phyloP scores from a whole-genome alignment of 1,284 basidiomycete species.

The Trametes sp. region DNA sequence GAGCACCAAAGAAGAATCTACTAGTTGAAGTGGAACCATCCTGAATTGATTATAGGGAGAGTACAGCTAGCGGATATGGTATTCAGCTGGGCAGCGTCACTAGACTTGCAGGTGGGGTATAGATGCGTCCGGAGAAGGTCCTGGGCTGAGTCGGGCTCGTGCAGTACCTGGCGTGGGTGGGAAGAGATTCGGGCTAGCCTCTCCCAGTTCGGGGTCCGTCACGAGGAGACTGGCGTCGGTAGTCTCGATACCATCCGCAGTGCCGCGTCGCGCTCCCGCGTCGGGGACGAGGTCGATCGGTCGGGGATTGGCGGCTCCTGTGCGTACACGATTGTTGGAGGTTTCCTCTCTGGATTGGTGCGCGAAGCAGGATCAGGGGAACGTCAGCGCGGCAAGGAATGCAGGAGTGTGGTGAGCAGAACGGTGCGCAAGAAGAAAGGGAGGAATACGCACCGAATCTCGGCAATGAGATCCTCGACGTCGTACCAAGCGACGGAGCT shows the following conservation, averaged over 20 bases:
- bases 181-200: conserved; percentile 38
- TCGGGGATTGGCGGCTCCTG: conserved; percentile 58
- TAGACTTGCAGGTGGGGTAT: conserved; percentile 54
- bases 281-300: conserved; percentile 73
- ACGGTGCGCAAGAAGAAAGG: conserved; percentile 4
- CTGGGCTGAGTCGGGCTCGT: conserved; percentile 11
- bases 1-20: not conserved
- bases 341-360: conserved; percentile 62
- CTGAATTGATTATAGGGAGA: conserved; percentile 19
- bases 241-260: conserved; percentile 69
- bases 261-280: conserved; percentile 71
- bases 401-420: not conserved
- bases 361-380: not conserved
- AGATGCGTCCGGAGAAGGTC: conserved; percentile 28
- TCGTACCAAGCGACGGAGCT: conserved; percentile 75
- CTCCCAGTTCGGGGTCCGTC: conserved; percentile 54
- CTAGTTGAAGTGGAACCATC: not conserved
- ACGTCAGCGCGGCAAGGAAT: too few relatives aligned
- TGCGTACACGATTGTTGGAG: conserved; percentile 78
- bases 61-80: conserved; percentile 25
- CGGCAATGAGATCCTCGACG: conserved; percentile 79
- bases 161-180: conserved; percentile 28
- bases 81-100: conserved; percentile 17
- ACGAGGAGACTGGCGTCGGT: conserved; percentile 59
- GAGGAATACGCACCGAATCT: conserved; percentile 65